Conservation (phyloP, 352 stramenopile species). For the Pythium folliculosum region DNA sequence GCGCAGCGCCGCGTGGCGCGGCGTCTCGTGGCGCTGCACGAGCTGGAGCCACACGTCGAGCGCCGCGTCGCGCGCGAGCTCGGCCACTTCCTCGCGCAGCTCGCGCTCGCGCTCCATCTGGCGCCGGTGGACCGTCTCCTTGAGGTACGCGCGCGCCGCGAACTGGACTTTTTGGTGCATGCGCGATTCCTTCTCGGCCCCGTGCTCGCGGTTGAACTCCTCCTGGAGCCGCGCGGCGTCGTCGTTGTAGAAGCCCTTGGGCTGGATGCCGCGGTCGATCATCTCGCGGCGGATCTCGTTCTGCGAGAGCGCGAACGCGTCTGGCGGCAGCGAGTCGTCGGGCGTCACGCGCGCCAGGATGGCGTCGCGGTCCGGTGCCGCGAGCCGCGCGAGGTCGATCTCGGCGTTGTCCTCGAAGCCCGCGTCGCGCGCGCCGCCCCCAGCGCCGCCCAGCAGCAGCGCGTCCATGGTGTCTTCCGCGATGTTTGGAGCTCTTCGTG, state of each 20-base stretch:
- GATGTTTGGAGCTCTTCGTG: neutral
- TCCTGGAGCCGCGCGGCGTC: slow-evolving; percentile 79
- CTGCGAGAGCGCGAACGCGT: slow-evolving; percentile 73
- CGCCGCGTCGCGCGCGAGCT: slow-evolving; percentile 62
- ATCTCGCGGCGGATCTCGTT: slow-evolving; percentile 87
- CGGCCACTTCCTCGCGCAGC: slow-evolving; percentile 73
- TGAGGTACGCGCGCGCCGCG: slow-evolving; percentile 73
- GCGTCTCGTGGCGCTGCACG: slow-evolving; percentile 53
- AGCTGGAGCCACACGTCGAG: slow-evolving; percentile 78
- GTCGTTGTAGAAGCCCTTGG: slow-evolving; percentile 86
- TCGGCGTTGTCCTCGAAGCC: slow-evolving; percentile 68
- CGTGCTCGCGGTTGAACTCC: slow-evolving; percentile 75
- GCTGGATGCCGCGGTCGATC: slow-evolving; percentile 83
- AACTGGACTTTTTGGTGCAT: slow-evolving; percentile 70
- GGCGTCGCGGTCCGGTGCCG: slow-evolving; percentile 61
- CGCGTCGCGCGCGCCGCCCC: slow-evolving; percentile 44
- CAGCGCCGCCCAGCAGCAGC: slow-evolving; percentile 32
- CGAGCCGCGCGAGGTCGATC: slow-evolving; percentile 60
- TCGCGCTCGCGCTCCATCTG: slow-evolving; percentile 66
- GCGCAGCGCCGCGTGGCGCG: slow-evolving; percentile 53
- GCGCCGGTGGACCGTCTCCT: slow-evolving; percentile 74
- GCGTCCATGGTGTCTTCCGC: slow-evolving; percentile 25
- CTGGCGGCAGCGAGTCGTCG: slow-evolving; percentile 62
- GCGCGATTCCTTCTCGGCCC: slow-evolving; percentile 59
- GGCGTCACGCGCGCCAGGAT: slow-evolving; percentile 70